Base-by-base conservation (phyloP, 2,329 filamentous ascomycete genomes). In the Chrysoporthe austroafricana region DNA sequence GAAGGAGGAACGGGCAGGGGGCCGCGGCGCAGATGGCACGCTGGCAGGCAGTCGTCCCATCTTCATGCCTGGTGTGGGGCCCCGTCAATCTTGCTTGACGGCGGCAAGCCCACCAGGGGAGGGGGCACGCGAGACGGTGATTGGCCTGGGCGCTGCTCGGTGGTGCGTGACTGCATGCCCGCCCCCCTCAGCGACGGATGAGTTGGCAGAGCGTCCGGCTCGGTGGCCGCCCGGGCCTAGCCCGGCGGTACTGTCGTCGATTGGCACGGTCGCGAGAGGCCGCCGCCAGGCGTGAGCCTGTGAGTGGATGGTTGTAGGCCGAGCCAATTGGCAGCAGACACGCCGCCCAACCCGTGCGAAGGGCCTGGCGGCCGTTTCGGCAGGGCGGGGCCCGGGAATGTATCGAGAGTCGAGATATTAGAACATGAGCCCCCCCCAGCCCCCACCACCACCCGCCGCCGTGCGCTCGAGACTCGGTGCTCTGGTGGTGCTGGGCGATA, bases 81-180 rank as follows among this genome's bases (percentile, higher is more conserved):
- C 16, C 42, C 63, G 63, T 59, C 63, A 58, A 65, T 59, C 63
- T 65, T 59, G 63, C 56, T 65, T 50, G 54, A 42, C 32, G 26
- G 42, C 48, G 34, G 61, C 61, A 54, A 54, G 21, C 21, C 26
- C 50, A n/a, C 9, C 34, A 57, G 52, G 46, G 9, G 61, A 63
- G 61, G 61, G 48, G 34, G 6, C 7, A 50, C 8, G 36, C 6
- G n/a, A 43, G 48, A 14, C 50, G 34, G 8, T 63, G 62, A 63
- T 63, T 63, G 62, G 39, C 16, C 34, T 48, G 16, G 39, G 26
- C n/a, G 13, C 34, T 57, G 39, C 48, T 36, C 26, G 16, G n/a
- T 34, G 42, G 42, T 64, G 62, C 52, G 43, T 64, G 62, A 63
- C 62, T 57, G 62, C 62, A 63, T 44, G 62, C 26, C 21, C 21